Conservation (phyloP, 2,329 filamentous ascomycete genomes). For the Fusarium sp. region DNA sequence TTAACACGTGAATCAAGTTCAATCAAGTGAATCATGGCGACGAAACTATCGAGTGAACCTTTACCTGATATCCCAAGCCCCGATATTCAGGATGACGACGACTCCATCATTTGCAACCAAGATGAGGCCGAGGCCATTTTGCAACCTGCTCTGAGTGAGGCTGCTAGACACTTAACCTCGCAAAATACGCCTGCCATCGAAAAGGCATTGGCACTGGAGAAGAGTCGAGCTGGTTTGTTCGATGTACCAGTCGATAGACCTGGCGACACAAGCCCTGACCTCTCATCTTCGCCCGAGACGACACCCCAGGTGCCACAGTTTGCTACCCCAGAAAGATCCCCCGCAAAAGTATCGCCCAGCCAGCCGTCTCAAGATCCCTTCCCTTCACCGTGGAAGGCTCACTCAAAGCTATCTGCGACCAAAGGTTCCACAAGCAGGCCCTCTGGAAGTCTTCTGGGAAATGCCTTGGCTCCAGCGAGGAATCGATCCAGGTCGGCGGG, state of each 20-base stretch:
- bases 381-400: slow-evolving; percentile 52
- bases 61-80: slow-evolving; percentile 9
- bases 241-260: slow-evolving; percentile 40
- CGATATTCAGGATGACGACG: slow-evolving; percentile 36
- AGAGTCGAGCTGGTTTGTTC: slow-evolving; percentile 50
- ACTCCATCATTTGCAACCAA: slow-evolving; percentile 56
- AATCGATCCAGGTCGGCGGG: slow-evolving; percentile 68
- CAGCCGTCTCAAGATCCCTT: slow-evolving; percentile 25
- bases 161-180: slow-evolving; percentile 68
- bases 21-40: slow-evolving; percentile 25
- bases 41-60: slow-evolving; percentile 17
- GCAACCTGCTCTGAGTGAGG: slow-evolving; percentile 69
- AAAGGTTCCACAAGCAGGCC: slow-evolving; percentile 43
- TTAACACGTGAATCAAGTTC: neutral
- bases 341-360: slow-evolving; percentile 9
- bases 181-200: slow-evolving; percentile 68
- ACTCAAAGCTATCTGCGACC: slow-evolving; percentile 35
- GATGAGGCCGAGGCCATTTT: slow-evolving; percentile 72
- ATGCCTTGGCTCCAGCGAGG: slow-evolving; percentile 62
- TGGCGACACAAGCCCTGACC: slow-evolving; percentile 45
- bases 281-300: slow-evolving; percentile 37
- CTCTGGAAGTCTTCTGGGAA: slow-evolving; percentile 55
- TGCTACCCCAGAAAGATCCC: slow-evolving; percentile 11
- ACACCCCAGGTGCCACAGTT: slow-evolving; percentile 20
- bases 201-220: slow-evolving; percentile 68